phyloP scores from a whole-genome alignment of 2,329 filamentous ascomycete genomes.

The Sporothrix variecibatus region DNA sequence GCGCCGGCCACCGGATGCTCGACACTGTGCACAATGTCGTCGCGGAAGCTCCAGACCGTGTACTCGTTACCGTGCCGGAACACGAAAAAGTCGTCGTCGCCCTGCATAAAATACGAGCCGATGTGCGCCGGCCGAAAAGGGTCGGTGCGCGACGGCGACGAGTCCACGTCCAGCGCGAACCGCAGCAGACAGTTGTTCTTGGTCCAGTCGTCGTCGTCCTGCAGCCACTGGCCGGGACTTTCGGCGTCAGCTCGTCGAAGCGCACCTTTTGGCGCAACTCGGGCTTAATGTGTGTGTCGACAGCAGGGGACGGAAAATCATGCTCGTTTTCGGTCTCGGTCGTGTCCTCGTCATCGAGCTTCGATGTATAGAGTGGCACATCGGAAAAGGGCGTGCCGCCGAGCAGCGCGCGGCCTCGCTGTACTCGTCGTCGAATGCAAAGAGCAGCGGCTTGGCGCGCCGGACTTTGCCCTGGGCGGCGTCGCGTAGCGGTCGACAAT shows the following conservation, averaged over 20 bases:
- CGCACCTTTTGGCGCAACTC: constrained; percentile 4
- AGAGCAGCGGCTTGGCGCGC: constrained; percentile 27
- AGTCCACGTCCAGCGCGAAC: constrained; percentile 30
- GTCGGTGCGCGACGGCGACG: not conserved
- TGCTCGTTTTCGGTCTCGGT: not conserved
- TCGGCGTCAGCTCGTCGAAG: constrained; percentile 21
- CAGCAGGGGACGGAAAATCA: not conserved
- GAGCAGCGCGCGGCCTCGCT: constrained; percentile 14
- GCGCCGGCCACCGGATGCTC: not conserved
- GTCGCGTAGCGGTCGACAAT: constrained; percentile 29
- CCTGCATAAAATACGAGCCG: constrained; percentile 24
- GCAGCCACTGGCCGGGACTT: constrained; percentile 24
- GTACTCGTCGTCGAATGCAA: constrained; percentile 29
- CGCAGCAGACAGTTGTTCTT: constrained; percentile 25
- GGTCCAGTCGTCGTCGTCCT: constrained; percentile 29
- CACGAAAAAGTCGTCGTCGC: constrained; percentile 32
- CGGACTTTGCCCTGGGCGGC: constrained; percentile 22
- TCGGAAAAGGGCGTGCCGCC: constrained; percentile 19
- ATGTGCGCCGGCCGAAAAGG: constrained; percentile 22
- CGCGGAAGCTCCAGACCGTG: constrained; percentile 31
- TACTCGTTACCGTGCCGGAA: constrained; percentile 25
- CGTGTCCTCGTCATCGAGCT: not conserved
- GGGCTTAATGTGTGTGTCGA: not conserved
- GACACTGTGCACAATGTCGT: constrained; percentile 7
- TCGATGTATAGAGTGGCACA: constrained; percentile 26